Evolutionary conservation across 495 filamentous ascomycete genomes (phyloP).

Genomic region (Xylaria intraflava): DNA sequence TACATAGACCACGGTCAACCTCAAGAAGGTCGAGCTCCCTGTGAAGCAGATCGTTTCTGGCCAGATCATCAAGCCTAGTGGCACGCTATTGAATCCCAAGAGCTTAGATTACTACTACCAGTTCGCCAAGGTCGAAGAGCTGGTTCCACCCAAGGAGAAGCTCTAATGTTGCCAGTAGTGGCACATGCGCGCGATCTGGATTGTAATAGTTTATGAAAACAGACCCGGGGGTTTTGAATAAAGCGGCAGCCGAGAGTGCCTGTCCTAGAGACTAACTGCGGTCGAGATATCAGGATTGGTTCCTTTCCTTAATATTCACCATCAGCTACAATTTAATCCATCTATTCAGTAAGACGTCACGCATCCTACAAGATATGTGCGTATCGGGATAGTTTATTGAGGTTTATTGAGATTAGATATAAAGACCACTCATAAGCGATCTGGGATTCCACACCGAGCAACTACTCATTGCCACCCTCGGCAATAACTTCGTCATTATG

Average conservation of each 20-base stretch:
- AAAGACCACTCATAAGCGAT: neutral
- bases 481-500: no score
- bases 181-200: neutral
- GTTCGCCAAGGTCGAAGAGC: constrained; percentile 70
- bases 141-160: constrained; percentile 24
- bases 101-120: constrained; percentile 72
- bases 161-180: neutral
- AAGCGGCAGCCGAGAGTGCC: no score
- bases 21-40: constrained; percentile 80
- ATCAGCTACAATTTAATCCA: no score
- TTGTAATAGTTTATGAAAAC: no score
- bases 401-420: no score
- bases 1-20: constrained; percentile 65
- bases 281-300: no score
- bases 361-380: no score
- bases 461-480: neutral
- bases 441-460: neutral
- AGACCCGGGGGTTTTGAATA: no score
- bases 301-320: no score
- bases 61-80: constrained; percentile 63
- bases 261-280: no score
- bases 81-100: constrained; percentile 69
- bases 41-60: constrained; percentile 82
- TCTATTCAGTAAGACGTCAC: no score
- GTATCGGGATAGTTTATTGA: no score